phyloP scores from a whole-genome alignment of 805 yeast genomes.

The Nakazawaea ishiwadae region DNA sequence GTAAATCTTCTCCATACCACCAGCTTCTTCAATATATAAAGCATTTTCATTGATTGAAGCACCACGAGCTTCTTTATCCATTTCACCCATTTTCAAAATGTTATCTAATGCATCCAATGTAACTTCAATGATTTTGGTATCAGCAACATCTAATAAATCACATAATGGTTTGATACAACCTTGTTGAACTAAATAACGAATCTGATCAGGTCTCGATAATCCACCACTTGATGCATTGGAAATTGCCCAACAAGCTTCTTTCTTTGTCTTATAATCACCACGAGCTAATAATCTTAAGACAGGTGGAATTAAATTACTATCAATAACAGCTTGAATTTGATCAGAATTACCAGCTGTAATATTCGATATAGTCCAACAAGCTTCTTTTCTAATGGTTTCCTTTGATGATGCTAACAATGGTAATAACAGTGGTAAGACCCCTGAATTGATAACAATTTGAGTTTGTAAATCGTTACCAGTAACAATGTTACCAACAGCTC shows the following conservation, averaged over 20 bases:
- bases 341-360: conserved; percentile 96
- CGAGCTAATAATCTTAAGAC: conserved; percentile 67
- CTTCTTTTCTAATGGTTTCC: conserved; percentile 93
- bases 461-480: conserved; percentile 97
- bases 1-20: conserved; percentile 95
- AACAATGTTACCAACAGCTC: conserved; percentile 97
- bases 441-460: conserved; percentile 88
- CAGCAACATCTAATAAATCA: conserved; percentile 84
- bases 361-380: conserved; percentile 98
- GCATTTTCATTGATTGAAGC: conserved; percentile 79
- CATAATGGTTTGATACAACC: conserved; percentile 98
- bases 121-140: conserved; percentile 88
- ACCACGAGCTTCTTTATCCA: conserved; percentile 76
- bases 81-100: conserved; percentile 89
- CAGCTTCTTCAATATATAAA: conserved; percentile 92
- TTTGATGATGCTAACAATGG: conserved; percentile 78
- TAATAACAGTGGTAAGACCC: conserved; percentile 81
- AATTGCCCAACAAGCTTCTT: conserved; percentile 99
- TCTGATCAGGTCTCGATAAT: conserved; percentile 84
- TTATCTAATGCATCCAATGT: conserved; percentile 94
- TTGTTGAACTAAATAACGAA: conserved; percentile 86
- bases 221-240: conserved; percentile 98
- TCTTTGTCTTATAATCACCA: conserved; percentile 93
- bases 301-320: conserved; percentile 90
- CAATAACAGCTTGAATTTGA: conserved; percentile 96